Evolutionary conservation across 352 stramenopile species (phyloP).

Genomic region (Aphanomyces cochlioides): DNA sequence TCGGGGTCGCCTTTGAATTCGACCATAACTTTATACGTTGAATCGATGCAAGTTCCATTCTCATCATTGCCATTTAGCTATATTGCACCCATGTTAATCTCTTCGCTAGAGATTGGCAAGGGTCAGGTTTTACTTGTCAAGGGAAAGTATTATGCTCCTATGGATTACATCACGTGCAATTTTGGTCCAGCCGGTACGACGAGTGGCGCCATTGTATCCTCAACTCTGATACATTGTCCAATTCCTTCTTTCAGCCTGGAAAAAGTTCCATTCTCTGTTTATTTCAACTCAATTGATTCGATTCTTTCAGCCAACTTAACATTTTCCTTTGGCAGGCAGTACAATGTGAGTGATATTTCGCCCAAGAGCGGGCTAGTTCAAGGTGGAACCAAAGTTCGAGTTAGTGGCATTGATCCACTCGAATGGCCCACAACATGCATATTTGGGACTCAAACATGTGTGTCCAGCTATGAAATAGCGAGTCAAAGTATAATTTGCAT

Average conservation of each 20-base stretch:
- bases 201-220: neutral
- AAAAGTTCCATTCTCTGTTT: neutral
- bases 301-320: neutral
- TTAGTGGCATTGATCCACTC: neutral
- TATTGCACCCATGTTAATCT: slow-evolving; percentile 3
- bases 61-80: slow-evolving; percentile 8
- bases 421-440: slow-evolving; percentile 3
- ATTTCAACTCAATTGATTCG: neutral
- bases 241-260: neutral
- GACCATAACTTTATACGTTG: neutral
- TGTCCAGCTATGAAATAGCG: slow-evolving; percentile 12
- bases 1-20: neutral
- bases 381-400: slow-evolving; percentile 11
- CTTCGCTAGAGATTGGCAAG: neutral
- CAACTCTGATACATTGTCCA: neutral
- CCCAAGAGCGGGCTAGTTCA: neutral
- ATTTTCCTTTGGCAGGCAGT: neutral
- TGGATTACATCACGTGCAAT: neutral
- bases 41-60: neutral
- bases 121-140: neutral
- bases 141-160: slow-evolving; percentile 5
- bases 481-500: neutral
- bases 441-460: slow-evolving; percentile 13
- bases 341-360: neutral
- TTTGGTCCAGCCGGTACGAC: slow-evolving; percentile 12